Evolutionary conservation across 495 filamentous ascomycete species (phyloP).

Genomic region (Massariosphaeria phaeospora): DNA sequence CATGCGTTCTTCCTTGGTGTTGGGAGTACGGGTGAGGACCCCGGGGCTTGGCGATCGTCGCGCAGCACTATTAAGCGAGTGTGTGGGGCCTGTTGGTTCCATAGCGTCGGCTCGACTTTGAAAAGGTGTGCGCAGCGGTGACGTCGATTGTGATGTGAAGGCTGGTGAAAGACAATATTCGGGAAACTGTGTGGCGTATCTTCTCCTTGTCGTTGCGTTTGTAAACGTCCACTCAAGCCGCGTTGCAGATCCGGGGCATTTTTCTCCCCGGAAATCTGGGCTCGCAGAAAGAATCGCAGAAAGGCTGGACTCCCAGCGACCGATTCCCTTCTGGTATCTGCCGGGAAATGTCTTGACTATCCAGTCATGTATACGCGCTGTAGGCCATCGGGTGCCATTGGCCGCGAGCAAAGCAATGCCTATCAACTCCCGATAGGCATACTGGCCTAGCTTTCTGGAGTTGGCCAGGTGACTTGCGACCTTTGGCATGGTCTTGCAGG

Average conservation of each 20-base stretch:
- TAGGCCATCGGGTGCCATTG: neutral
- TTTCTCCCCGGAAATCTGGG: neutral
- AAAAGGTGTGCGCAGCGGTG: neutral
- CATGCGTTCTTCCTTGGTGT: too few species aligned
- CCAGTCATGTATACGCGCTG: neutral
- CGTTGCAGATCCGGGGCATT: neutral
- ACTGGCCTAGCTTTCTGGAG: too few species aligned
- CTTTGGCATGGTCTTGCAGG: too few species aligned
- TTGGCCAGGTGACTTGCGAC: too few species aligned
- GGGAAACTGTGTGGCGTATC: neutral
- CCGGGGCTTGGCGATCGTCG: too few species aligned
- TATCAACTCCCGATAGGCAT: conserved; percentile 4
- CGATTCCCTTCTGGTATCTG: neutral
- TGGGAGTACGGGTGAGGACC: too few species aligned
- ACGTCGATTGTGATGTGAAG: neutral
- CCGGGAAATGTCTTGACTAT: neutral
- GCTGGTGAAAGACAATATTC: neutral
- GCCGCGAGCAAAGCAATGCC: neutral
- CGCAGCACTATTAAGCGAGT: too few species aligned
- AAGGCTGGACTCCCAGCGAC: neutral
- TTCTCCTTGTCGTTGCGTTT: neutral
- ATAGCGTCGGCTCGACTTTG: neutral
- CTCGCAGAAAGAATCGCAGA: neutral
- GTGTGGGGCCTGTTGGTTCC: neutral
- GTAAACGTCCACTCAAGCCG: neutral